A percentile compares a stretch with the other conserved stretches of the same genome.
Evolutionary conservation across 2,329 filamentous ascomycete species (phyloP).

Genomic region (Aspergillus pseudoglaucus): DNA sequence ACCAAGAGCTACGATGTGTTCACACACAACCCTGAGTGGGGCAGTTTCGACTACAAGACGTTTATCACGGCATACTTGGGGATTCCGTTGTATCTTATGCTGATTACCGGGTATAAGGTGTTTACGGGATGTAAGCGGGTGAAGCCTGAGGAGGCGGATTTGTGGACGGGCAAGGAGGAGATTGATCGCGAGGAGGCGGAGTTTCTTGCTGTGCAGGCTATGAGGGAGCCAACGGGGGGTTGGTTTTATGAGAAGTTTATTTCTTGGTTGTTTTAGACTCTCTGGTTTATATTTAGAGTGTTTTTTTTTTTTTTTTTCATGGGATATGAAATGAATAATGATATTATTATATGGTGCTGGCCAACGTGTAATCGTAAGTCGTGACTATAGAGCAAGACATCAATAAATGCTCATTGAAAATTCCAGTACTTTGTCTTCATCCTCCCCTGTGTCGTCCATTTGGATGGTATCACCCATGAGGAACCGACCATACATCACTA

Average conservation of each 20-base stretch:
- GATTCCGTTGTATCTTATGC: conserved; percentile 65
- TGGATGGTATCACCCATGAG: conserved; percentile 10
- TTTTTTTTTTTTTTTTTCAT: too few species aligned
- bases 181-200: conserved; percentile 68
- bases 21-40: conserved; percentile 42
- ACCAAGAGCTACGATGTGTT: conserved; percentile 82
- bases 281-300: too few species aligned
- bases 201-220: conserved; percentile 54
- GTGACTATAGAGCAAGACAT: background rate
- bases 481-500: conserved; percentile 79
- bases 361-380: too few species aligned
- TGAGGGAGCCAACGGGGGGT: conserved; percentile 31
- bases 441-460: background rate
- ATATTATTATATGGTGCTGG: too few species aligned
- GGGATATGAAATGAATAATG: background rate
- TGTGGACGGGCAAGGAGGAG: conserved; percentile 65
- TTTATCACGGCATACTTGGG: conserved; percentile 74
- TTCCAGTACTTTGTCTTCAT: background rate
- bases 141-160: conserved; percentile 56
- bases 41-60: conserved; percentile 63
- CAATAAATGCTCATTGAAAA: background rate
- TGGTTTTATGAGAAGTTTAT: conserved; percentile 56
- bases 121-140: conserved; percentile 50
- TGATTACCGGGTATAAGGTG: conserved; percentile 64
- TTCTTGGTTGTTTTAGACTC: conserved; percentile 52